Evolutionary conservation across 2,329 filamentous ascomycete genomes (phyloP).

Genomic region (Nothophaeocryptopus gaeumannii): DNA sequence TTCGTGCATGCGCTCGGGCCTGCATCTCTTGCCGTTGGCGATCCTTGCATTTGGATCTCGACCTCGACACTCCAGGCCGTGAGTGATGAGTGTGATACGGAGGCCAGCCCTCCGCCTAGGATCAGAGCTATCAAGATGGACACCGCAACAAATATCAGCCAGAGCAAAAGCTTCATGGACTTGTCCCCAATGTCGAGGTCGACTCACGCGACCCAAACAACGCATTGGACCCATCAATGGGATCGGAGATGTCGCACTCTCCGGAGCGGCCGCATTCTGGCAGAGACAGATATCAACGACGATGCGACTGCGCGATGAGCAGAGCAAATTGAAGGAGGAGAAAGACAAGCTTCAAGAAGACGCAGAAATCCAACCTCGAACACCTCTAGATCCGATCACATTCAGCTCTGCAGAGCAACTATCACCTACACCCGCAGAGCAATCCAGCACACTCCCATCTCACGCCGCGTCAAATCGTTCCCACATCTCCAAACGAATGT

Average conservation of each 20-base stretch:
- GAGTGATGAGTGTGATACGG: neutral
- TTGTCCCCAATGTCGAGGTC: conserved; percentile 21
- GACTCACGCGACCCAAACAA: too few species aligned
- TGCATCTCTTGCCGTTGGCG: too few species aligned
- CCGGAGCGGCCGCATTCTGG: neutral
- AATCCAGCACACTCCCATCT: conserved; percentile 48
- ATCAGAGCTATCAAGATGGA: conserved; percentile 3
- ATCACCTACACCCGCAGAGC: conserved; percentile 16
- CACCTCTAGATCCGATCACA: neutral
- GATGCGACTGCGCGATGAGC: conserved; percentile 4
- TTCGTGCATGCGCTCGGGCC: too few species aligned
- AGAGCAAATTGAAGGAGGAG: conserved; percentile 3
- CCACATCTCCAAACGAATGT: conserved; percentile 60
- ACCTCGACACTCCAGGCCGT: neutral
- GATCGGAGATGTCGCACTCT: neutral
- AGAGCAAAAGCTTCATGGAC: conserved; percentile 16
- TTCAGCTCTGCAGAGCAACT: neutral
- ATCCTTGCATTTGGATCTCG: too few species aligned
- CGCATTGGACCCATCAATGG: too few species aligned
- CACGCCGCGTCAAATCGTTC: conserved; percentile 54
- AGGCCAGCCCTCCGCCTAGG: neutral
- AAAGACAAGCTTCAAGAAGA: neutral
- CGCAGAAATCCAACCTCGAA: too few species aligned
- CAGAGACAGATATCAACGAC: conserved; percentile 17
- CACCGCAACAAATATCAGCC: conserved; percentile 10